Evolutionary conservation across 2,329 filamentous ascomycete species (phyloP), one percentile per base, ranked within the genome.

Genomic region (Phoma sp.): DNA sequence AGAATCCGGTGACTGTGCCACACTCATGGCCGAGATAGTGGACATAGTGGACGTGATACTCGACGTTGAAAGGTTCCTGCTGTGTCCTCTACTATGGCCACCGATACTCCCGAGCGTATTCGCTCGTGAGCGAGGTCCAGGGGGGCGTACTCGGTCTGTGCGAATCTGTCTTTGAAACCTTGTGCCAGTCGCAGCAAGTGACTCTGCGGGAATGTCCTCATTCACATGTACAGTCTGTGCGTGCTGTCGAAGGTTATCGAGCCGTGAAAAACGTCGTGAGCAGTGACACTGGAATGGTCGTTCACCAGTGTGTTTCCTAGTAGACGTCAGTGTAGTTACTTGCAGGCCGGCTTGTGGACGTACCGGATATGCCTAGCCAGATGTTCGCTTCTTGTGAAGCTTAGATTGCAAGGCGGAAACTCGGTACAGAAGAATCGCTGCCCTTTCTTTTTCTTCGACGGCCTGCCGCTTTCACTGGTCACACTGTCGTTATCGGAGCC

Each of bases 221-320:
- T 98, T 97, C 53, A 96, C 90, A 73, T 99, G 95, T 1, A 99
- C 95, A 0, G 95, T 98, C 75, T 97, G 93, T 39, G 95, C 95
- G 80, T 99, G 95, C 72, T 99, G 95, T 55, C 95, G 87, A 46
- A 99, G 80, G 70, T 99, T 99, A 75, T 99, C 93, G 40, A 98
- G 83, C 43, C 93, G 86, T 8, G 95, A 98, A 73, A 99, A 99
- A 50, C 92, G 86, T 45, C 95, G 86, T 2, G 89, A 91, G 75
- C 95, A 99, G 75, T 98, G 95, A 65, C 95, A 99, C 75, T 96
- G 90, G 68, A 98, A 99, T 0, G 95, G 95, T 25, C 95, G 87
- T 79, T 99, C 95, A 47, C 95, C 95, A 0, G 95, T 99, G 70
- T 99, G 95, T 84, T 98, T 98, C 67, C 92, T 95, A 59, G 14